Evolutionary conservation across 257 asterid genomes (phyloP).

Genomic region (Primulina huaijiensis): DNA sequence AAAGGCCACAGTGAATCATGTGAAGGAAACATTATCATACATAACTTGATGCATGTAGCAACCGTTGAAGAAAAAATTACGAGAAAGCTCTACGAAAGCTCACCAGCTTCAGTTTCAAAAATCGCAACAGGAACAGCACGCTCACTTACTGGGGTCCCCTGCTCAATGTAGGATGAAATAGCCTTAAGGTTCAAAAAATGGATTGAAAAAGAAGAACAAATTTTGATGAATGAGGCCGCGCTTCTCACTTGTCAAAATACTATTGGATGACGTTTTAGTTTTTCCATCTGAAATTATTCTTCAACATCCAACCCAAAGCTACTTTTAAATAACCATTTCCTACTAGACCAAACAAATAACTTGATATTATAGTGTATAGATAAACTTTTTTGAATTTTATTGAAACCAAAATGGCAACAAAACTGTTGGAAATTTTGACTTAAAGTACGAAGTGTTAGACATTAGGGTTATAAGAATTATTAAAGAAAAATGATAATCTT

Average conservation of each 20-base stretch:
- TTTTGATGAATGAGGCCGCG: neutral
- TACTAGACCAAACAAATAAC: too few relatives aligned
- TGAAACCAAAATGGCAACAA: too few relatives aligned
- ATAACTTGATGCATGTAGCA: conserved; percentile 28
- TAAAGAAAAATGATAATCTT: too few relatives aligned
- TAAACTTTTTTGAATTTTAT: too few relatives aligned
- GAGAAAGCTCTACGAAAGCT: conserved; percentile 16
- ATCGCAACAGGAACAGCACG: conserved; percentile 99
- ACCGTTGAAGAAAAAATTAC: conserved; percentile 18
- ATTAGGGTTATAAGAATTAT: neutral
- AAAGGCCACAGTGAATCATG: conserved; percentile 4
- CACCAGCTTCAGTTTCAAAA: conserved; percentile 91
- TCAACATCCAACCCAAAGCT: neutral
- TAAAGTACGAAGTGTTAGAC: neutral
- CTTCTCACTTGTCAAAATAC: neutral
- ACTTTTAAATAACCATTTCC: too few relatives aligned
- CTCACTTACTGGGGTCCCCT: conserved; percentile 99
- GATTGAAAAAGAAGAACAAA: conserved; percentile 16
- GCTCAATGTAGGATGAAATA: conserved; percentile 39
- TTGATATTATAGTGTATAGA: too few relatives aligned
- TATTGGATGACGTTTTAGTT: too few relatives aligned
- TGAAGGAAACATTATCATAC: conserved; percentile 23
- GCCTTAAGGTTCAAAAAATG: conserved; percentile 21
- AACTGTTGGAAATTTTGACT: neutral
- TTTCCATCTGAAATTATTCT: neutral